Percentiles rank a stretch among this genome's conserved stretches.
Evolutionary conservation across 2,329 filamentous ascomycete genomes (phyloP).

Genomic region (Diaporthe citriasiana): DNA sequence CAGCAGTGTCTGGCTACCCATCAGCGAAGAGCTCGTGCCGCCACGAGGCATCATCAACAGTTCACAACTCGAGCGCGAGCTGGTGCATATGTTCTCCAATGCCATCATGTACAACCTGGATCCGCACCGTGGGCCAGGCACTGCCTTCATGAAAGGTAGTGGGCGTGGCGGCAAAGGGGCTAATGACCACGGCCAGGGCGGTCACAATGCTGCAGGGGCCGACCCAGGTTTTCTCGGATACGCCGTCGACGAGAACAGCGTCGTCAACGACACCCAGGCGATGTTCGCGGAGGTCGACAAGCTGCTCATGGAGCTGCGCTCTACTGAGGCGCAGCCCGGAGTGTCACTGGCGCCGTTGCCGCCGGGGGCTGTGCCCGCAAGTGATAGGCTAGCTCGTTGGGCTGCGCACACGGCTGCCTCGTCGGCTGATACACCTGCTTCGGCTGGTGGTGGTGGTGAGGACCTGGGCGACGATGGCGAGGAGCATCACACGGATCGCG

Average conservation of each 20-base stretch:
- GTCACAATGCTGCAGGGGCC: conserved; percentile 50
- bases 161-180: conserved; percentile 52
- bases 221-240: conserved; percentile 68
- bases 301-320: conserved; percentile 81
- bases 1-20: conserved; percentile 74
- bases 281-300: conserved; percentile 93
- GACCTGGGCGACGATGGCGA: conserved; percentile 38
- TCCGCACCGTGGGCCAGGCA: conserved; percentile 77
- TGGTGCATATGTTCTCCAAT: conserved; percentile 97
- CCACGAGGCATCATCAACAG: conserved; percentile 94
- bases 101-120: conserved; percentile 99
- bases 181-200: conserved; percentile 51
- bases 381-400: conserved; percentile 40
- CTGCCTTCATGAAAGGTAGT: conserved; percentile 67
- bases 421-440: conserved; percentile 40
- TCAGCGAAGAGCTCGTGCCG: conserved; percentile 83
- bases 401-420: conserved; percentile 34
- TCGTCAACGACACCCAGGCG: conserved; percentile 87
- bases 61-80: conserved; percentile 89
- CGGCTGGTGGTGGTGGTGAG: conserved; percentile 32
- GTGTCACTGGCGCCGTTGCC: conserved; percentile 53
- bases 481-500: conserved; percentile 38
- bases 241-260: conserved; percentile 83
- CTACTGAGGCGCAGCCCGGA: conserved; percentile 73
- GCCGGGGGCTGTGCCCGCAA: conserved; percentile 43